phyloP scores from a whole-genome alignment of 176 grass and related monocot species.

The Raddia distichophylla region DNA sequence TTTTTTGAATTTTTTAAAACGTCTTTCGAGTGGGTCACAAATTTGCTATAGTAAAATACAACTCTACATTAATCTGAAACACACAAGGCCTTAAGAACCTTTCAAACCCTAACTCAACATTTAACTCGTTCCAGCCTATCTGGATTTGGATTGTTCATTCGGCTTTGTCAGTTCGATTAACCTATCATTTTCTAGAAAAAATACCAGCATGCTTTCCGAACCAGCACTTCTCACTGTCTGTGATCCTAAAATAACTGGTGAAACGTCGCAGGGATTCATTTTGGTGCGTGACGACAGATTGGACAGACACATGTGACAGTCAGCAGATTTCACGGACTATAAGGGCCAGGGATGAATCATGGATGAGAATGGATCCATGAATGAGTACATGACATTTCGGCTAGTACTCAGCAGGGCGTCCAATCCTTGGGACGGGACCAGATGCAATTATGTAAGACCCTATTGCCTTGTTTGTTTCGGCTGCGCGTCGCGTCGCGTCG shows the following conservation, averaged over 20 bases:
- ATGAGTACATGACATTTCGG: not conserved
- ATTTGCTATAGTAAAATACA: too few species aligned
- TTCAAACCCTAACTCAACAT: too few species aligned
- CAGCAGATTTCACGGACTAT: not conserved
- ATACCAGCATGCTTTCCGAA: not conserved
- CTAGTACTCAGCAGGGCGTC: not conserved
- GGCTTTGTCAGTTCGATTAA: too few species aligned
- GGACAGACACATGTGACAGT: not conserved
- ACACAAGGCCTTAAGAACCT: too few species aligned
- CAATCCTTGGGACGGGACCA: not conserved
- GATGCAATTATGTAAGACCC: not conserved
- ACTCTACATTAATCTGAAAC: too few species aligned
- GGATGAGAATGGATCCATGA: not conserved
- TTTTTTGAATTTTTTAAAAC: too few species aligned
- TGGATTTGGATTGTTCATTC: too few species aligned
- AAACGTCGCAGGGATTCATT: not conserved
- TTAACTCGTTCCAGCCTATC: too few species aligned
- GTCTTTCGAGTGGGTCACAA: too few species aligned
- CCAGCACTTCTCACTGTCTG: not conserved
- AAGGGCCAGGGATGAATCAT: not conserved
- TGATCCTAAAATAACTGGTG: not conserved
- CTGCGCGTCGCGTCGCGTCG: too few species aligned
- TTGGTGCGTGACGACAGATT: not conserved
- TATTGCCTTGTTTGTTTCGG: too few species aligned
- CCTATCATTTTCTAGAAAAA: too few species aligned